Conservation (phyloP, 495 filamentous ascomycete species). For the Terfezia claveryi region DNA sequence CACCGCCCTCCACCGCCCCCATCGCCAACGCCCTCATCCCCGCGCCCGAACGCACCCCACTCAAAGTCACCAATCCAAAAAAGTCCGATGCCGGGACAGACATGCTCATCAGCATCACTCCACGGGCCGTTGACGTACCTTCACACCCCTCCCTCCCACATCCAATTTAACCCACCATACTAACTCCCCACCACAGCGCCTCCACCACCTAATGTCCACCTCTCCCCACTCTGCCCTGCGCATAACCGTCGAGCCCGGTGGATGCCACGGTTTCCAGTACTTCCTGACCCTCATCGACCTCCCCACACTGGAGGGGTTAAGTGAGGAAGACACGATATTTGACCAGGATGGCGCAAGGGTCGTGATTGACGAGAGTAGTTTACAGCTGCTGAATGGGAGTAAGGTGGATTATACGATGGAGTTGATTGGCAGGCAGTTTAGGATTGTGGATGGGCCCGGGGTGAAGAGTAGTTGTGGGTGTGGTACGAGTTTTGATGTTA, state of each 20-base stretch:
- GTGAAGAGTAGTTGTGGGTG: constrained; percentile 92
- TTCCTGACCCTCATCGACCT: constrained; percentile 57
- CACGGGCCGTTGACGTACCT: constrained; percentile 56
- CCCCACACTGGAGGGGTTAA: constrained; percentile 25
- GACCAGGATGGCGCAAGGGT: constrained; percentile 46
- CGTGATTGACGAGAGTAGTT: constrained; percentile 67
- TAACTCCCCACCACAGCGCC: constrained; percentile 27
- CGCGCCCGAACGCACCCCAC: background rate
- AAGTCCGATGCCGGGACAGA: constrained; percentile 58
- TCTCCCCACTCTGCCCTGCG: constrained; percentile 72
- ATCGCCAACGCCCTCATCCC: background rate
- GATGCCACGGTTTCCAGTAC: constrained; percentile 97
- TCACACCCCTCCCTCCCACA: background rate
- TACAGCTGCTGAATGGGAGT: constrained; percentile 77
- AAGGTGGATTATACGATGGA: constrained; percentile 92
- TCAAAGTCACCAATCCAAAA: constrained; percentile 36
- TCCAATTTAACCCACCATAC: background rate
- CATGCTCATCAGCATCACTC: constrained; percentile 59
- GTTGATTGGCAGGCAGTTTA: constrained; percentile 94
- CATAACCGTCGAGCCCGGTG: constrained; percentile 73
- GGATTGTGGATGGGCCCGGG: constrained; percentile 75
- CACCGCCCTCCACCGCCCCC: background rate
- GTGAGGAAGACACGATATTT: constrained; percentile 50
- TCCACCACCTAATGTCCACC: constrained; percentile 49
- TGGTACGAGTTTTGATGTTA: constrained; percentile 94